Base-by-base conservation (phyloP, 2,329 filamentous ascomycete species). In the Monosporascus sp. region DNA sequence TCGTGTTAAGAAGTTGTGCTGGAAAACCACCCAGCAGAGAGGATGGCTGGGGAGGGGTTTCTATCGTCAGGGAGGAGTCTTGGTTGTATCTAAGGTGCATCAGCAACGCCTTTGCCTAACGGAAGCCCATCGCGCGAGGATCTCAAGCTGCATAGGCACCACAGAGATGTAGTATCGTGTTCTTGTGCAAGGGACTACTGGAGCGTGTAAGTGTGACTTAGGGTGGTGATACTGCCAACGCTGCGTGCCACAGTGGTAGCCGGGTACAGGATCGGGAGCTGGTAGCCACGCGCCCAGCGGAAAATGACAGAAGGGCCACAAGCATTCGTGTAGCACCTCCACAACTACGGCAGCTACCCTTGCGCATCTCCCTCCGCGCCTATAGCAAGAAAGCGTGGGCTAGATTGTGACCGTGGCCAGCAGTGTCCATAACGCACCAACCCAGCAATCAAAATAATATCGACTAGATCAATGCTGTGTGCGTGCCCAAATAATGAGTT, bases 11-110 rank as follows among this genome's bases (percentile, higher is more conserved):
- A 57, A 74, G 65, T 48, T 75, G 70, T 58, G 77, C 73, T 64
- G 76, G 74, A 66, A 81, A 82, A 57, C 81, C 67, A 62, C 69
- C 75, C 65, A 82, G 67, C 62, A 80, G 72, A 54, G 76, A 72
- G 51, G 78, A 70, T 57, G 77, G 72, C 65, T 80, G 77, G 51
- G 74, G 64, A 57, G 77, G 67, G 57, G 66, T 76, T 67, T 82
- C 79, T 69, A 82, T 74, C 60, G 76, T 74, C 61, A 82, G 71
- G 62, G 79, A 72, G 62, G 77, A 70, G 63, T 81, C 79, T 65
- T 80, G 78, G 65, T 71, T 75, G 70, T 81, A 82, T 75, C 80
- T 83, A 50, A 68, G 57, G 54, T 52, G 51, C 59, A 67, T 72
- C 58, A 72, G 69, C 62, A 65, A 55, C 60, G 60, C 52, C 55